phyloP scores from a whole-genome alignment of 345 rosid genomes.

The Alliaria petiolata region DNA sequence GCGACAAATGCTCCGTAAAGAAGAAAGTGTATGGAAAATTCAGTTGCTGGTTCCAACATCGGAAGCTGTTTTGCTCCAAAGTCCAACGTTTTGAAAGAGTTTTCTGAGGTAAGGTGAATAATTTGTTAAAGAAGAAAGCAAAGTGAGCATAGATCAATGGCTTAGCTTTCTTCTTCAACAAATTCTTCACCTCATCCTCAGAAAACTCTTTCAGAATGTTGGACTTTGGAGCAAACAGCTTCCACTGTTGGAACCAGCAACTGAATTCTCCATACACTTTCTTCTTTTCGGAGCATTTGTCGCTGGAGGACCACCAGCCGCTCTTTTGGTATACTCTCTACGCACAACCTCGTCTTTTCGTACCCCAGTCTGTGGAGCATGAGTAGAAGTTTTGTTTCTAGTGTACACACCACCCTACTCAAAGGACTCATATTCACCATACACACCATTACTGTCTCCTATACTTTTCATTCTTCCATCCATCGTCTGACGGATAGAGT shows the following conservation, averaged over 20 bases:
- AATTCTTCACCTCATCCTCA: constrained; percentile 39
- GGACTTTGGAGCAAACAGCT: constrained; percentile 26
- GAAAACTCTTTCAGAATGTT: constrained; percentile 37
- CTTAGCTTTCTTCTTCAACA: too few relatives aligned
- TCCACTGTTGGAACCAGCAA: constrained; percentile 25
- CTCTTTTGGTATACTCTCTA: constrained; percentile 51
- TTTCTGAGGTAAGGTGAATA: constrained; percentile 41
- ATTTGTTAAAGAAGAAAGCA: constrained; percentile 48
- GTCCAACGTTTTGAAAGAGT: constrained; percentile 33
- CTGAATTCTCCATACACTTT: constrained; percentile 41
- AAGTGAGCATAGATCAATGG: too few relatives aligned
- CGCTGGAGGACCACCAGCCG: constrained; percentile 2
- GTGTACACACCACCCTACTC: constrained; percentile 28
- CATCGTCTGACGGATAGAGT: constrained; percentile 37
- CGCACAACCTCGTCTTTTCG: constrained; percentile 53
- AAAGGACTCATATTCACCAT: too few relatives aligned
- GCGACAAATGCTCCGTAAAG: constrained; percentile 31
- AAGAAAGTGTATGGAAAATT: constrained; percentile 45
- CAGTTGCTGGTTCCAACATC: constrained; percentile 28
- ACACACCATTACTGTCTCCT: constrained; percentile 11
- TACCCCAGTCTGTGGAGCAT: constrained; percentile 49
- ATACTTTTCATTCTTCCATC: constrained; percentile 24
- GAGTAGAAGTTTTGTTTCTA: constrained; percentile 39
- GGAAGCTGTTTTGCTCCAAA: constrained; percentile 26
- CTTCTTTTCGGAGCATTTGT: constrained; percentile 41